Conservation (phyloP, 2,329 filamentous ascomycete genomes). For the Onygenales sp. region DNA sequence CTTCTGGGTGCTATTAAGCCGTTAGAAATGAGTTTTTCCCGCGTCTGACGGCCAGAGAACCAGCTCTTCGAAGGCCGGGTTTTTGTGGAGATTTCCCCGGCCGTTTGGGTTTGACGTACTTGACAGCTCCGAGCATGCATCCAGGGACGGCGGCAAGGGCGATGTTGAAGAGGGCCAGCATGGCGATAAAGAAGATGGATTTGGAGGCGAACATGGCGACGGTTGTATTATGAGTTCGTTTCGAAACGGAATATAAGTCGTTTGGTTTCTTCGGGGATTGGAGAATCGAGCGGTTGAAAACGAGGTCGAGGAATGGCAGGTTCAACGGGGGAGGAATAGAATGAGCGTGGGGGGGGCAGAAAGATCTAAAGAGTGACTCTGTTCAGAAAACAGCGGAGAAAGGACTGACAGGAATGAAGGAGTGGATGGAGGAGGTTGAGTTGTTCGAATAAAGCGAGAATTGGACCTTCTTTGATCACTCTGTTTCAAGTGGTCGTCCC, state of each 20-base stretch:
- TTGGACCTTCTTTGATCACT: too few relatives aligned
- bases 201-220: conserved; percentile 37
- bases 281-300: conserved; percentile 3
- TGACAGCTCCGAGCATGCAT: conserved; percentile 42
- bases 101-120: conserved; percentile 26
- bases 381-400: conserved; percentile 13
- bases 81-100: neutral
- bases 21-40: conserved; percentile 10
- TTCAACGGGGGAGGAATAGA: conserved; percentile 4
- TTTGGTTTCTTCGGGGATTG: neutral
- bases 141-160: conserved; percentile 37
- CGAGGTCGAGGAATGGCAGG: conserved; percentile 2
- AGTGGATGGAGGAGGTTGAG: neutral
- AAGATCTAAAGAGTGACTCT: conserved; percentile 9
- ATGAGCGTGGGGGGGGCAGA: neutral
- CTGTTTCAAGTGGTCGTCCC: neutral
- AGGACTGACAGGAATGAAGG: conserved; percentile 13
- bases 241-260: conserved; percentile 8
- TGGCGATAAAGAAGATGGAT: conserved; percentile 31
- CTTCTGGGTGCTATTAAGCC: conserved; percentile 20
- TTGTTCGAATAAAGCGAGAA: neutral
- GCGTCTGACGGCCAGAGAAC: too few relatives aligned
- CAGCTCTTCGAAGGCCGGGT: neutral
- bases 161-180: conserved; percentile 36
- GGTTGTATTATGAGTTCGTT: conserved; percentile 2